Evolutionary conservation across 805 yeast genomes (phyloP).

Genomic region (Sugiyamaella smithiae): DNA sequence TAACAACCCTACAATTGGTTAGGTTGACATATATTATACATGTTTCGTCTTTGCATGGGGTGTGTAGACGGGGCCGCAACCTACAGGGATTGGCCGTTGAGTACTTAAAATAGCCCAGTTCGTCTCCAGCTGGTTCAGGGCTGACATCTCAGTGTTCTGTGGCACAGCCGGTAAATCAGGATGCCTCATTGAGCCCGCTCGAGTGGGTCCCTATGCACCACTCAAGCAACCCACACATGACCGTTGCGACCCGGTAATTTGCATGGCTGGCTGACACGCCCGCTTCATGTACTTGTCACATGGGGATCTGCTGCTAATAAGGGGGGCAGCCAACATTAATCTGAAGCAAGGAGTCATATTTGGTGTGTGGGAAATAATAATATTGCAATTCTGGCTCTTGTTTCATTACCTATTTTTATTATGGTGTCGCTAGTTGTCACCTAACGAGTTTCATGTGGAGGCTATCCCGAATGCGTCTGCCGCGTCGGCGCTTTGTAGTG

Average conservation of each 20-base stretch:
- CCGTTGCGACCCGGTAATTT: no score
- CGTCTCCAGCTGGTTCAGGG: no score
- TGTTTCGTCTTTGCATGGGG: constrained; percentile 4
- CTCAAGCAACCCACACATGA: no score
- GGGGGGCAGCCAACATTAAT: background rate
- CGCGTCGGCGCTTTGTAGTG: no score
- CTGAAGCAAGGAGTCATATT: constrained; percentile 4
- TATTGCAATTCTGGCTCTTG: background rate
- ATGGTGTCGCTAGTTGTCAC: no score
- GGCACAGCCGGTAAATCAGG: no score
- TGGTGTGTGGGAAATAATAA: background rate
- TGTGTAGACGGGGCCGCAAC: background rate
- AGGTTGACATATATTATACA: constrained; percentile 2
- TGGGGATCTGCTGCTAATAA: constrained; percentile 3
- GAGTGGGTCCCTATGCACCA: no score
- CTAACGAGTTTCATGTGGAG: background rate
- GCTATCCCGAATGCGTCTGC: background rate
- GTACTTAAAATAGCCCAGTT: no score
- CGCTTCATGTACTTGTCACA: background rate
- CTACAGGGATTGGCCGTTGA: background rate
- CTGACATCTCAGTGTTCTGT: no score
- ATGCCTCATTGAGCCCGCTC: no score
- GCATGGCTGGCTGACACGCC: background rate
- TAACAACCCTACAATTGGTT: background rate
- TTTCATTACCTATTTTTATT: no score